A percentile compares a stretch with the other conserved stretches of the same genome.
phyloP scores from a whole-genome alignment of 345 rosid species.

The Sisymbrium altissimum region DNA sequence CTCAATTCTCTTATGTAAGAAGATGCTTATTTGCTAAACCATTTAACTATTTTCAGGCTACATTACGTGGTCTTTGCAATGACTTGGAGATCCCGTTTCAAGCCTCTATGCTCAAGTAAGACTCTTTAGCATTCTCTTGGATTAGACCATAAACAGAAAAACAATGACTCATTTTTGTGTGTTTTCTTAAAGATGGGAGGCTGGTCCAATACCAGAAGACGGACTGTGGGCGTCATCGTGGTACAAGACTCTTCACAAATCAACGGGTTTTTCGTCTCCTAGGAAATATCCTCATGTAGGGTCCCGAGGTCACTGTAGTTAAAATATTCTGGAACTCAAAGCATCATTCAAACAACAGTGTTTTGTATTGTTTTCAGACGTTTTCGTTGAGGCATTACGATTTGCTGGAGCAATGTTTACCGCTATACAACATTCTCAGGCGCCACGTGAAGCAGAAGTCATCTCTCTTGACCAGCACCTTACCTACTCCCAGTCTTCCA shows the following conservation, averaged over 20 bases:
- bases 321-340: background rate
- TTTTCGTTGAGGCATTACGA: constrained; percentile 61
- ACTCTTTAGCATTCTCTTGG: background rate
- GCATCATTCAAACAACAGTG: background rate
- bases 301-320: background rate
- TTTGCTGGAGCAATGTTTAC: constrained; percentile 77
- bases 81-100: constrained; percentile 73
- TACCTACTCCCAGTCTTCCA: constrained; percentile 66
- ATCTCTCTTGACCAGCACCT: constrained; percentile 43
- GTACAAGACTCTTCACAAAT: constrained; percentile 63
- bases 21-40: background rate
- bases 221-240: constrained; percentile 93
- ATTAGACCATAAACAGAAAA: background rate
- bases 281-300: constrained; percentile 60
- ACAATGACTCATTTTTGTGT: background rate
- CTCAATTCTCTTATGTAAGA: background rate
- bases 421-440: constrained; percentile 73
- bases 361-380: constrained; percentile 44
- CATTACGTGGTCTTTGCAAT: constrained; percentile 69
- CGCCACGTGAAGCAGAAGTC: constrained; percentile 46
- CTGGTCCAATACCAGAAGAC: constrained; percentile 77
- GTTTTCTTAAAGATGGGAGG: constrained; percentile 62
- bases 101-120: constrained; percentile 65
- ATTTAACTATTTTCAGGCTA: constrained; percentile 38
- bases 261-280: constrained; percentile 49